A percentile compares a stretch with the other conserved stretches of the same genome.
These are phyloP conservation scores for Pythium pectinolyticum DNA, from an alignment of 352 stramenopile genomes.

Conservation along the genomic window DNA sequence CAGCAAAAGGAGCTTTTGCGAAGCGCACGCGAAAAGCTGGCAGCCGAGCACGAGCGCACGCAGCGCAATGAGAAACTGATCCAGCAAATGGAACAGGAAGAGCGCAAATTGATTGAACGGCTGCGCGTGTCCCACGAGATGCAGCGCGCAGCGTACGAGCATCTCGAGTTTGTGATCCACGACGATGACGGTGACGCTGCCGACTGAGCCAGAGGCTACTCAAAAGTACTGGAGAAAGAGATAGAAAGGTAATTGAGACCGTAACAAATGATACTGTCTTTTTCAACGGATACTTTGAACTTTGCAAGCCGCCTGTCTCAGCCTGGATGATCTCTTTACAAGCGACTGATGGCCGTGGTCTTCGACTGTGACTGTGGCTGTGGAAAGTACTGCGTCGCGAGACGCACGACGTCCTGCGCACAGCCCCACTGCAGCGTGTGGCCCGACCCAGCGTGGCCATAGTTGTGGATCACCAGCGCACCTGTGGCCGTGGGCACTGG, in stretches of 20 bases:
- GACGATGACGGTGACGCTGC: slow-evolving; percentile 26
- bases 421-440: slow-evolving; percentile 76
- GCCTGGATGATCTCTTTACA: too few relatives aligned
- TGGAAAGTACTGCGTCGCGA: slow-evolving; percentile 30
- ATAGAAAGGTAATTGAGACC: not conserved
- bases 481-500: slow-evolving; percentile 31
- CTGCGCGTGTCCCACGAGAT: slow-evolving; percentile 64
- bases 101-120: slow-evolving; percentile 59
- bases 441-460: slow-evolving; percentile 61
- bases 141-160: slow-evolving; percentile 61
- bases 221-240: too few relatives aligned
- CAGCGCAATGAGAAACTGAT: slow-evolving; percentile 57
- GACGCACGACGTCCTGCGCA: slow-evolving; percentile 45
- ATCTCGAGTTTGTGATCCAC: slow-evolving; percentile 68
- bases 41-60: slow-evolving; percentile 53
- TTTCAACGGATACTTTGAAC: too few relatives aligned
- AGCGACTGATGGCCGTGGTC: too few relatives aligned
- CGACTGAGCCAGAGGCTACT: not conserved
- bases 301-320: too few relatives aligned
- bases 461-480: slow-evolving; percentile 69
- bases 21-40: slow-evolving; percentile 48
- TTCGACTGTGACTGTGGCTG: slow-evolving; percentile 1
- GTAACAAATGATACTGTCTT: not conserved
- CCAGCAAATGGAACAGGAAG: slow-evolving; percentile 62
- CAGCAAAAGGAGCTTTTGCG: slow-evolving; percentile 54